Percentiles rank a stretch among this genome's conserved stretches.
phyloP scores from a whole-genome alignment of 176 grass and related monocot species.

The Oryza meyeriana region DNA sequence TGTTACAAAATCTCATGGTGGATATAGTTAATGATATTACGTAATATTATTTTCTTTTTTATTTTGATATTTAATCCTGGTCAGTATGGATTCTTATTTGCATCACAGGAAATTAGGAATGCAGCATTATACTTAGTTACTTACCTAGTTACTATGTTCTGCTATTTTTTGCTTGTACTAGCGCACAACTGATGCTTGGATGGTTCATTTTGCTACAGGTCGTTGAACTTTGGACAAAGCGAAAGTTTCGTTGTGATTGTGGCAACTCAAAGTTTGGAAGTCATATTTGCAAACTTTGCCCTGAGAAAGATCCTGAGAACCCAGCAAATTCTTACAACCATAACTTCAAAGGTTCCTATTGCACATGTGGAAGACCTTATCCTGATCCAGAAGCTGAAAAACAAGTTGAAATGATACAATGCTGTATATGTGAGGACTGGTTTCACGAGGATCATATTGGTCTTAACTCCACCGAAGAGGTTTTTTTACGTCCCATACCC shows the following conservation, averaged over 20 bases:
- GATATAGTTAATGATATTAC: not conserved
- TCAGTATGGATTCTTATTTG: constrained; percentile 11
- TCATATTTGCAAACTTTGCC: constrained; percentile 71
- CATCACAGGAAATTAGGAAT: constrained; percentile 1
- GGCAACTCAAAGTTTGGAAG: constrained; percentile 88
- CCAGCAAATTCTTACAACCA: constrained; percentile 80
- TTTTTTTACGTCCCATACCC: constrained; percentile 25
- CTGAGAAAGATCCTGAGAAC: constrained; percentile 77
- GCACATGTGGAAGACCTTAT: constrained; percentile 87
- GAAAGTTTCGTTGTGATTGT: constrained; percentile 90
- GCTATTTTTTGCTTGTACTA: not conserved
- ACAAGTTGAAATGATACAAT: constrained; percentile 99
- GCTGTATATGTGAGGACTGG: constrained; percentile 97
- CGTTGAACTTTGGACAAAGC: constrained; percentile 95
- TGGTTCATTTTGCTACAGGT: constrained; percentile 36
- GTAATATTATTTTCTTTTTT: not conserved
- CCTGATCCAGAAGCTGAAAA: constrained; percentile 89
- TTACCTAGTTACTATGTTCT: constrained; percentile 15
- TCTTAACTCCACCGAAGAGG: constrained; percentile 70
- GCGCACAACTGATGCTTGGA: constrained; percentile 3
- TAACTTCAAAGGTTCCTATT: constrained; percentile 93
- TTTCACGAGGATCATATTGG: constrained; percentile 94
- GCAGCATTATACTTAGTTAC: not conserved
- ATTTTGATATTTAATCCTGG: not conserved
- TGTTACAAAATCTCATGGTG: not conserved